Conservation (phyloP, 108 stramenopile species). For the Skeletonema grethae region DNA sequence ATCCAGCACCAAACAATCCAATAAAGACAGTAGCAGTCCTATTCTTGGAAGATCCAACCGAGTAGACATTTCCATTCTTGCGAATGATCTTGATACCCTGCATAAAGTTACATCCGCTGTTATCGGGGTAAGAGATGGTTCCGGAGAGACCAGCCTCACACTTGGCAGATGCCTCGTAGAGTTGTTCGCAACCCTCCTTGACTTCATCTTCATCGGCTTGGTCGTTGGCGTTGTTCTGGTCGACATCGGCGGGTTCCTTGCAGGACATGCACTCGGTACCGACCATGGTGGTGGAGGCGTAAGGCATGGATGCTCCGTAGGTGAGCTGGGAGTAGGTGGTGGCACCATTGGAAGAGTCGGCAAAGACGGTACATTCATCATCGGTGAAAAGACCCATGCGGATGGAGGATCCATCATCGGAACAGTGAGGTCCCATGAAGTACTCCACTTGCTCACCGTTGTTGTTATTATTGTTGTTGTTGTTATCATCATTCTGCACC, state of each 20-base stretch:
- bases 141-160: constrained; percentile 51
- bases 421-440: constrained; percentile 82
- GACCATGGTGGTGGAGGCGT: constrained; percentile 58
- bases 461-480: too few species aligned
- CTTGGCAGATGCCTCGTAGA: constrained; percentile 76
- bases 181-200: constrained; percentile 65
- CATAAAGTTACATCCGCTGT: constrained; percentile 87
- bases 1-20: constrained; percentile 79
- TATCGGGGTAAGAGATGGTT: not conserved
- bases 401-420: constrained; percentile 75
- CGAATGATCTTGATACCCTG: constrained; percentile 79
- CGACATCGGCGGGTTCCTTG: constrained; percentile 49
- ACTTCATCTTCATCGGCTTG: constrained; percentile 49
- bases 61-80: constrained; percentile 63
- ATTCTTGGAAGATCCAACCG: constrained; percentile 1
- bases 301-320: constrained; percentile 44
- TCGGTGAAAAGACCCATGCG: constrained; percentile 80
- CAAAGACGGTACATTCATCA: constrained; percentile 67
- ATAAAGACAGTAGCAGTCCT: constrained; percentile 56
- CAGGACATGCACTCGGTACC: constrained; percentile 69
- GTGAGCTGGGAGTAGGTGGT: constrained; percentile 48
- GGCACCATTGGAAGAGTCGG: constrained; percentile 51
- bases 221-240: constrained; percentile 24
- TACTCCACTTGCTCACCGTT: constrained; percentile 29
- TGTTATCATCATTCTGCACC: too few species aligned